Percentiles rank a stretch among this genome's conserved stretches.
phyloP scores from a whole-genome alignment of 768 basidiomycete genomes.

The Leucosporidium scottii region DNA sequence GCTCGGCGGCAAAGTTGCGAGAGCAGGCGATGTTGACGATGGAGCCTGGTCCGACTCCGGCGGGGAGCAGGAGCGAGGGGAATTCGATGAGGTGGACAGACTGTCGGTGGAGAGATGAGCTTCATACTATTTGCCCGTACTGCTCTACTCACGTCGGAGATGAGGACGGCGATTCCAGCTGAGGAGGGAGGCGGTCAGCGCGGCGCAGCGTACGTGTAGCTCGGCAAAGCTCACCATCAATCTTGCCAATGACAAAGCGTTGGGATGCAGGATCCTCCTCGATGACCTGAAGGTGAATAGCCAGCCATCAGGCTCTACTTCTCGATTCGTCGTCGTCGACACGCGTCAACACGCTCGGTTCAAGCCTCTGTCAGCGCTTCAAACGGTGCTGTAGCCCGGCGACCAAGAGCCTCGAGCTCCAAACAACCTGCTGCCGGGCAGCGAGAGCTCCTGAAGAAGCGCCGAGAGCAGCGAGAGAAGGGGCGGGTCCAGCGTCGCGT shows the following conservation, averaged over 20 bases:
- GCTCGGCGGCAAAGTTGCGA: constrained; percentile 71
- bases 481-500: neutral
- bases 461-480: neutral
- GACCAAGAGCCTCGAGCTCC: neutral
- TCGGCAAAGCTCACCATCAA: constrained; percentile 17
- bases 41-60: constrained; percentile 84
- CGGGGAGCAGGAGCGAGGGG: constrained; percentile 87
- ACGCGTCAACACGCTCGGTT: neutral
- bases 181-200: neutral
- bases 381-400: neutral
- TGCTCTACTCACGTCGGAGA: constrained; percentile 31
- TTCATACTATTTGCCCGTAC: neutral
- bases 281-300: constrained; percentile 6
- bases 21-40: constrained; percentile 96
- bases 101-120: constrained; percentile 44
- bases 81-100: constrained; percentile 97
- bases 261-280: constrained; percentile 2
- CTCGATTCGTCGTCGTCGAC: neutral
- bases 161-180: constrained; percentile 38
- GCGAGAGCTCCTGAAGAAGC: neutral
- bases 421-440: too few species aligned
- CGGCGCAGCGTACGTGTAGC: neutral
- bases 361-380: neutral
- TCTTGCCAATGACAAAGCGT: constrained; percentile 29
- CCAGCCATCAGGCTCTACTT: neutral